Base-by-base conservation (phyloP, 257 asterid genomes). In the Cinchona pubescens region DNA sequence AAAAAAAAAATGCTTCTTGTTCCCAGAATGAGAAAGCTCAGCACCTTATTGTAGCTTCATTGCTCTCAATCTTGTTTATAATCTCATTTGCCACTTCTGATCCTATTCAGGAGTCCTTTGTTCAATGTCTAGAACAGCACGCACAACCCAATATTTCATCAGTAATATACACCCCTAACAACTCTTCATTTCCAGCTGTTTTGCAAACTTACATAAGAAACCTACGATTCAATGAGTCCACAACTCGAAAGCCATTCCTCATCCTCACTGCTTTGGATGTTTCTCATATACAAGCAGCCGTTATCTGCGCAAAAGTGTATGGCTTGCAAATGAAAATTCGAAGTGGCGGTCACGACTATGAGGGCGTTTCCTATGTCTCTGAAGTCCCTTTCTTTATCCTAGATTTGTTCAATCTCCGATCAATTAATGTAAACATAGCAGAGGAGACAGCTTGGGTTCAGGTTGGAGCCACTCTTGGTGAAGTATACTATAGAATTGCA, bases 291-390 rank as follows among this genome's bases (percentile, higher is more conserved):
- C 87, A 69, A 38, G 78, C 82, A 0, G 79, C 81, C 4, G 11
- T 87, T 40, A 8, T 25, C 46, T 87, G 90, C 67, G 67, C 88
- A 49, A 81, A 42, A 72, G 66, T 75, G 27, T 46, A 38, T 15
- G 82, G 82, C 15, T 15, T 81, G 4, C 84, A 82, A 58, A 78
- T 85, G 27, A 73, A 85, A 68, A 64, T 79, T 9, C 85, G 86
- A 5, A 81, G 90, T 12, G 88, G 88, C 11, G 88, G 87, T 18
- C 90, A 86, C 27, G 88, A 86, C 78, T 84, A 78, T 11, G 88
- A 84, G 35, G 87, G 91, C 2, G 87, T 87, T 35, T 85, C 91
- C 0, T 81, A 73, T 72, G 13, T 63, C 7, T 79, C 87, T 8
- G 32, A 3, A n/a, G 4, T 1, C 19, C 87, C 89, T 0, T 87